Conservation (phyloP, 2,329 filamentous ascomycete species). For the Fusarium robinianum region DNA sequence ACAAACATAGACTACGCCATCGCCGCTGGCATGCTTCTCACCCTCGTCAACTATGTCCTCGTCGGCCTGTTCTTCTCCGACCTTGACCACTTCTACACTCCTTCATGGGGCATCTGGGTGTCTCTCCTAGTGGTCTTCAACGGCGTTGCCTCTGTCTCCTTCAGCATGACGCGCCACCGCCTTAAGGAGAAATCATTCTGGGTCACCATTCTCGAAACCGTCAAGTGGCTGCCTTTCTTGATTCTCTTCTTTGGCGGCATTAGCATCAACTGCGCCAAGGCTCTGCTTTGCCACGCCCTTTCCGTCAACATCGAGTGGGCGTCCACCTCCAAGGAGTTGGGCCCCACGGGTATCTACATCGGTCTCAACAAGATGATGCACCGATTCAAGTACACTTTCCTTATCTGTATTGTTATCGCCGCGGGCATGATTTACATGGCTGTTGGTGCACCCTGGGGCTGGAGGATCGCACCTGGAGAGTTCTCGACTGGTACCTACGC, state of each 20-base stretch:
- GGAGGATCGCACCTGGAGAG: constrained; percentile 33
- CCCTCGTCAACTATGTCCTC: constrained; percentile 71
- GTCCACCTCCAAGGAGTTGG: constrained; percentile 37
- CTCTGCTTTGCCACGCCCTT: constrained; percentile 36
- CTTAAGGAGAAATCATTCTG: constrained; percentile 37
- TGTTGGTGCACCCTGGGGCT: constrained; percentile 32
- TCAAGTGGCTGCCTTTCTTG: constrained; percentile 37
- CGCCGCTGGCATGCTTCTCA: constrained; percentile 67
- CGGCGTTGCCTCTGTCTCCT: constrained; percentile 28
- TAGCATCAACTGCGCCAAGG: constrained; percentile 37
- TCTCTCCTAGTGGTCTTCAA: constrained; percentile 41
- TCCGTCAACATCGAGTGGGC: constrained; percentile 38
- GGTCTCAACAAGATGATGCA: constrained; percentile 47
- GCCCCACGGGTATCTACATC: constrained; percentile 38
- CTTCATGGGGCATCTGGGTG: constrained; percentile 67
- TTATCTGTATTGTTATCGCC: constrained; percentile 30
- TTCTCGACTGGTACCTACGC: constrained; percentile 35
- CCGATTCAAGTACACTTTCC: constrained; percentile 50
- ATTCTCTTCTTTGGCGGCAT: constrained; percentile 40
- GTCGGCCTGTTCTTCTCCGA: constrained; percentile 72
- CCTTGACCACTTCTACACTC: constrained; percentile 69
- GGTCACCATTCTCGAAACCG: constrained; percentile 31
- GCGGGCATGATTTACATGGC: constrained; percentile 37
- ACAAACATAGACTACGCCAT: constrained; percentile 61
- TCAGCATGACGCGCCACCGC: constrained; percentile 35